phyloP scores from a whole-genome alignment of 352 stramenopile species.

The Thalassiosira exigua region DNA sequence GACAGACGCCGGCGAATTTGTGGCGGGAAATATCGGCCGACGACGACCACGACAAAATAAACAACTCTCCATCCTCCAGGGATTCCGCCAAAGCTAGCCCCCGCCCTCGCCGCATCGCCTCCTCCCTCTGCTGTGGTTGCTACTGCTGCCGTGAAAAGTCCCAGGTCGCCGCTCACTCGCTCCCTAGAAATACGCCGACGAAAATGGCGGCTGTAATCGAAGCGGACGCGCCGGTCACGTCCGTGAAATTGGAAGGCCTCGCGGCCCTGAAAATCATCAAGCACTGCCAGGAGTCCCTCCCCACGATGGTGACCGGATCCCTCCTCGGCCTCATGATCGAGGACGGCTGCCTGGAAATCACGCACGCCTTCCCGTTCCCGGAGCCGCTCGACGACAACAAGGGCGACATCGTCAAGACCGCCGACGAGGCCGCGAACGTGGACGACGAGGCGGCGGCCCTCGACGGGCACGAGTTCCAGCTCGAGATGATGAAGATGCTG shows the following conservation, averaged over 20 bases:
- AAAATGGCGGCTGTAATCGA: constrained; percentile 77
- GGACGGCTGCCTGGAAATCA: constrained; percentile 92
- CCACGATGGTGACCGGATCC: constrained; percentile 92
- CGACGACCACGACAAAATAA: too few species aligned
- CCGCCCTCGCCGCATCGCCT: too few species aligned
- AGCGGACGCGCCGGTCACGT: constrained; percentile 61
- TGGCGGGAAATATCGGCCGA: too few species aligned
- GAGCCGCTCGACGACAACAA: constrained; percentile 58
- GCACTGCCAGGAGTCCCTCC: constrained; percentile 96
- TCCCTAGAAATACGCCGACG: too few species aligned
- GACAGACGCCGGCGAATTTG: too few species aligned
- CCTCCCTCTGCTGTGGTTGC: too few species aligned
- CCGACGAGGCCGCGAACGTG: constrained; percentile 86
- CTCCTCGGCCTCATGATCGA: constrained; percentile 94
- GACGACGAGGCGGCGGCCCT: constrained; percentile 68
- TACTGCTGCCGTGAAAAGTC: too few species aligned
- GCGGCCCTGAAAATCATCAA: constrained; percentile 92
- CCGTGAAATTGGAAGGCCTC: constrained; percentile 82
- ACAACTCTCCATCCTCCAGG: too few species aligned
- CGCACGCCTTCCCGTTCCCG: constrained; percentile 96
- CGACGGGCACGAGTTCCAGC: constrained; percentile 93
- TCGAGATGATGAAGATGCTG: constrained; percentile 99
- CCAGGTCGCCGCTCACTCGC: too few species aligned
- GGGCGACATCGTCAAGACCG: constrained; percentile 69
- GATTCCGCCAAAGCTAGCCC: too few species aligned